Evolutionary conservation across 78 protist genomes (phyloP).

Genomic region (Monosiga brevicollis): DNA sequence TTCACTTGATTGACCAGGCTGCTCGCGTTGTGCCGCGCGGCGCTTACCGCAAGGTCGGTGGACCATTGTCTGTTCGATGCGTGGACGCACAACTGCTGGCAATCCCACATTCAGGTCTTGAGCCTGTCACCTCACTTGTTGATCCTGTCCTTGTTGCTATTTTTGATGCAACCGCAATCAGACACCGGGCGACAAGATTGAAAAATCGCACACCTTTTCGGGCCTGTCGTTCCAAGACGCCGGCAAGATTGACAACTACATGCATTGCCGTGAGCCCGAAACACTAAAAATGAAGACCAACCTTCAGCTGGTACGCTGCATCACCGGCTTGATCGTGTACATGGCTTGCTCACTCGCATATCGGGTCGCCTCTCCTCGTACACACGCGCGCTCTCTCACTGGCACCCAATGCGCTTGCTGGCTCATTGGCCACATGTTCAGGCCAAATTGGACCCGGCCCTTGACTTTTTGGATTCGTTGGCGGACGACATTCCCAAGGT

Average conservation of each 20-base stretch:
- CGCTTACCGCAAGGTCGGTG: neutral
- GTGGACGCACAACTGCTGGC: too few relatives aligned
- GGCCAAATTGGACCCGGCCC: neutral
- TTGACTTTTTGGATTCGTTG: constrained; percentile 4
- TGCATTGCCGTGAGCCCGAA: constrained; percentile 3
- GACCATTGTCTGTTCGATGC: too few relatives aligned
- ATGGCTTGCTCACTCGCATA: too few relatives aligned
- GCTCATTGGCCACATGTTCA: too few relatives aligned
- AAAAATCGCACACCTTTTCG: neutral
- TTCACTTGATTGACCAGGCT: neutral
- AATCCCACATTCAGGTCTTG: too few relatives aligned
- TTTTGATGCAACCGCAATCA: too few relatives aligned
- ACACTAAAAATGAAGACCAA: neutral
- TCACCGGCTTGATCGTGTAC: too few relatives aligned
- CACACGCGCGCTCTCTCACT: too few relatives aligned
- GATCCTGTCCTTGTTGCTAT: too few relatives aligned
- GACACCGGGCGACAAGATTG: neutral
- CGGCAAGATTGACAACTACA: neutral
- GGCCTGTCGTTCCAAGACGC: neutral
- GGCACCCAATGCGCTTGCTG: too few relatives aligned
- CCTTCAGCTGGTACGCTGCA: neutral
- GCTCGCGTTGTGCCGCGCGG: constrained; percentile 4
- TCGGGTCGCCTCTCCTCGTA: too few relatives aligned
- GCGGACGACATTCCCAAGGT: constrained; percentile 11
- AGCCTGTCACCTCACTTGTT: too few relatives aligned